Conservation (phyloP, 2,329 filamentous ascomycete species). For the Penicillium capsulatum region DNA sequence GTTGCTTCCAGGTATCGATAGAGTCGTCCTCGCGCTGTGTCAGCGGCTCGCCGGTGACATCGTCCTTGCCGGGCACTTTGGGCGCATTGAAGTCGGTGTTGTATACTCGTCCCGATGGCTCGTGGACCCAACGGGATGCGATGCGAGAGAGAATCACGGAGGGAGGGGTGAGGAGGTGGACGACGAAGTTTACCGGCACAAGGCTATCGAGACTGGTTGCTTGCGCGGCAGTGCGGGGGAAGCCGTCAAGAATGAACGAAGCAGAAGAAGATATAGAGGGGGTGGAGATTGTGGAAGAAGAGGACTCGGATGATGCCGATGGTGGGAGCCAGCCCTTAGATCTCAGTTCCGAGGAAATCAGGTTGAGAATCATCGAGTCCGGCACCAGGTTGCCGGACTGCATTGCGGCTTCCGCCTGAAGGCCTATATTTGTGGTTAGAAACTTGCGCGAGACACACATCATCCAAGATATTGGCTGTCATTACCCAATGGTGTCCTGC, state of each 20-base stretch:
- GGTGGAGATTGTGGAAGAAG: slow-evolving; percentile 16
- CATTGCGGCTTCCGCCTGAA: slow-evolving; percentile 86
- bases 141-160: slow-evolving; percentile 87
- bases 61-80: slow-evolving; percentile 73
- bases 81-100: slow-evolving; percentile 92
- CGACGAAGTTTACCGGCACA: slow-evolving; percentile 90
- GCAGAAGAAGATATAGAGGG: slow-evolving; percentile 65
- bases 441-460: no score
- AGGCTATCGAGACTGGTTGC: slow-evolving; percentile 72
- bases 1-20: slow-evolving; percentile 75
- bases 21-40: slow-evolving; percentile 81
- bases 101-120: slow-evolving; percentile 85
- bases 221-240: slow-evolving; percentile 81
- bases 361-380: slow-evolving; percentile 82
- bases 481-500: slow-evolving; percentile 75
- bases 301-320: slow-evolving; percentile 24
- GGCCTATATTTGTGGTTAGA: slow-evolving; percentile 53
- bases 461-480: background rate
- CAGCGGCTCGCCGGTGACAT: slow-evolving; percentile 82
- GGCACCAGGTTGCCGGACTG: slow-evolving; percentile 84
- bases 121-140: slow-evolving; percentile 87
- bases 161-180: slow-evolving; percentile 79
- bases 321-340: slow-evolving; percentile 74
- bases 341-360: slow-evolving; percentile 86
- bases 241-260: slow-evolving; percentile 94